Base-by-base conservation (phyloP, 345 rosid genomes). In the Trapa incisa region DNA sequence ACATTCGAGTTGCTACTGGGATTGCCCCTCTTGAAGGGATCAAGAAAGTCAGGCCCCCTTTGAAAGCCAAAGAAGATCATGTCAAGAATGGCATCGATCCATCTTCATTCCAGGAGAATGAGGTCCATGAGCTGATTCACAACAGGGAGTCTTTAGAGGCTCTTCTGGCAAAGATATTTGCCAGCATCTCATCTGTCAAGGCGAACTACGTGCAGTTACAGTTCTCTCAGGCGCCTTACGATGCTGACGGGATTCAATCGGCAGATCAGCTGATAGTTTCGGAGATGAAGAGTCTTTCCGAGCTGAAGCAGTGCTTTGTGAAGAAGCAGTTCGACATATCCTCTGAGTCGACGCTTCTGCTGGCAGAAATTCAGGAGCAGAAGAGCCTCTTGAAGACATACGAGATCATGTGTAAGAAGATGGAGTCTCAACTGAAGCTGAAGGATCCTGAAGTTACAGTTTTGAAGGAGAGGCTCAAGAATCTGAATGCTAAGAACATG, bases 171-270 rank as follows among this genome's bases (percentile, higher is more conserved):
- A 91, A 82, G 74, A 72, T 87, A 33, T 94, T 89, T 67, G 92
- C 99, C n/a, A 76, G 83, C 47, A 48, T 86, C 71, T 94, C 99
- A 5, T 76, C 91, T 0, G 74, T 85, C 5, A 94, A 94, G 73
- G 85, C 99, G 0, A 79, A 84, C 0, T 94, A 94, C 71, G 91
- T 90, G 9, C 91, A 87, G 76, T 66, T 94, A 65, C 99, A 94
- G 76, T 69, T 71, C 61, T 80, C 92, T 14, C 97, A 94, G 76
- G 82, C 95, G 50, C 99, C 99, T 1, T 94, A 89, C 47, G 89
- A 94, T 71, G 82, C 84, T 4, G 86, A 77, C 22, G 89, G 85
- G 71, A 89, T 94, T 64, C 92, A 87, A 65, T 75, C 79, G n/a
- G 82, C 99, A 2, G 99, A 94, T 75, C 73, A 58, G 57, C 70